A percentile compares a stretch with the other conserved stretches of the same genome.
Conservation (phyloP, 1,284 basidiomycete genomes). For the Boletus sp. region DNA sequence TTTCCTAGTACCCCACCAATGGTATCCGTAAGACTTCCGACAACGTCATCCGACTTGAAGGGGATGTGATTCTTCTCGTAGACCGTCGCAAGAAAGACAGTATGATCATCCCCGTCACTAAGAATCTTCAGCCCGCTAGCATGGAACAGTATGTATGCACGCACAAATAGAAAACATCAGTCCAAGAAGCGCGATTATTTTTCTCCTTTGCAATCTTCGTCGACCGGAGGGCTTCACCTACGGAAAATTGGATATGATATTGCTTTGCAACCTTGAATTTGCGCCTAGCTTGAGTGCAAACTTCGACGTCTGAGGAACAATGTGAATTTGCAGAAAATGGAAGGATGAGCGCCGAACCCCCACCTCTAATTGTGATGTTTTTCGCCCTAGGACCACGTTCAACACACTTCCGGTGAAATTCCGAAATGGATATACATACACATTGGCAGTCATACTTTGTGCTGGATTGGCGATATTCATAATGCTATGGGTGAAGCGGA, state of each 20-base stretch:
- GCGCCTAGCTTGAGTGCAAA: neutral
- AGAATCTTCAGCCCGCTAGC: neutral
- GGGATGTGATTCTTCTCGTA: neutral
- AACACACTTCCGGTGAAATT: neutral
- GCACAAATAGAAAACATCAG: constrained; percentile 4
- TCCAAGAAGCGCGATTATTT: neutral
- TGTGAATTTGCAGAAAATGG: neutral
- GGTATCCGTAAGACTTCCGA: neutral
- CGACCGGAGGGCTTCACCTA: neutral
- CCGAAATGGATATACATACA: neutral
- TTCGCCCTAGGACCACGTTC: neutral
- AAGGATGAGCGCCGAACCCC: neutral
- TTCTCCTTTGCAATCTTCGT: neutral
- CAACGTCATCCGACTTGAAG: neutral
- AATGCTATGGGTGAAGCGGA: neutral
- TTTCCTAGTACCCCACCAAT: neutral
- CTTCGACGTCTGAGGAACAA: constrained; percentile 1
- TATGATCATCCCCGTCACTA: constrained; percentile 1
- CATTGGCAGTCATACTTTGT: neutral
- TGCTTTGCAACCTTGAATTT: neutral
- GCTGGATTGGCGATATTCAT: neutral
- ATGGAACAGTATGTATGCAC: neutral
- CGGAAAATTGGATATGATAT: neutral
- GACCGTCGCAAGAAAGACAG: neutral
- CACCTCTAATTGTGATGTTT: neutral